These are phyloP conservation scores for Coemansia sp. DNA, from an alignment of 192 early-diverging fungal genomes.

Conservation along the genomic window DNA sequence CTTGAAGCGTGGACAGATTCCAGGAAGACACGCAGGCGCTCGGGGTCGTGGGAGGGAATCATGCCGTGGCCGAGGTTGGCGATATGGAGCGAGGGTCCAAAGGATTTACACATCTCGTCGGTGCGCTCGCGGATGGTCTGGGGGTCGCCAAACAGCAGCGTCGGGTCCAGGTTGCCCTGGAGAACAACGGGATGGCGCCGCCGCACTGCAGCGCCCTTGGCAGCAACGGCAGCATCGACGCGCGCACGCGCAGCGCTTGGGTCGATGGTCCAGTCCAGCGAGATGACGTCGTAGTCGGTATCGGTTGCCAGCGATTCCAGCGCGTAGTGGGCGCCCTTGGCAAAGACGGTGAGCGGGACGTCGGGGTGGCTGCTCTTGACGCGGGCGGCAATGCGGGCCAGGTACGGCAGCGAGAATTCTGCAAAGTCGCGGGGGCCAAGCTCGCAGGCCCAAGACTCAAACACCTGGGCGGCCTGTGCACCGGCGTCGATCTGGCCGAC, in stretches of 20 bases:
- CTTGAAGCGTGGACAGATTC: slow-evolving; percentile 63
- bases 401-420: slow-evolving; percentile 87
- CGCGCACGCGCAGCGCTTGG: slow-evolving; percentile 53
- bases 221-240: slow-evolving; percentile 20
- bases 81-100: slow-evolving; percentile 79
- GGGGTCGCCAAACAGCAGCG: slow-evolving; percentile 70
- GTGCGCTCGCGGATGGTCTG: slow-evolving; percentile 74
- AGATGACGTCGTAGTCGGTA: slow-evolving; percentile 81
- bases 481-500: slow-evolving; percentile 94
- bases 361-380: slow-evolving; percentile 65
- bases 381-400: slow-evolving; percentile 72
- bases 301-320: slow-evolving; percentile 65
- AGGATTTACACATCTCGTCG: slow-evolving; percentile 74
- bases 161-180: slow-evolving; percentile 97
- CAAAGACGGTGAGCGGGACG: slow-evolving; percentile 92
- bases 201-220: background rate
- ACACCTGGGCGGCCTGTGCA: slow-evolving; percentile 96
- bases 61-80: slow-evolving; percentile 98
- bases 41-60: slow-evolving; percentile 78
- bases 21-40: slow-evolving; percentile 67
- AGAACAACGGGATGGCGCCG: slow-evolving; percentile 46
- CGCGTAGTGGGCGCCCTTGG: slow-evolving; percentile 89
- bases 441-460: slow-evolving; percentile 97
- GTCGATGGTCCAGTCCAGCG: slow-evolving; percentile 88
- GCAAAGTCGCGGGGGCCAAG: slow-evolving; percentile 79